Conservation (phyloP, 257 asterid genomes). For the Solanum paucissectum region DNA sequence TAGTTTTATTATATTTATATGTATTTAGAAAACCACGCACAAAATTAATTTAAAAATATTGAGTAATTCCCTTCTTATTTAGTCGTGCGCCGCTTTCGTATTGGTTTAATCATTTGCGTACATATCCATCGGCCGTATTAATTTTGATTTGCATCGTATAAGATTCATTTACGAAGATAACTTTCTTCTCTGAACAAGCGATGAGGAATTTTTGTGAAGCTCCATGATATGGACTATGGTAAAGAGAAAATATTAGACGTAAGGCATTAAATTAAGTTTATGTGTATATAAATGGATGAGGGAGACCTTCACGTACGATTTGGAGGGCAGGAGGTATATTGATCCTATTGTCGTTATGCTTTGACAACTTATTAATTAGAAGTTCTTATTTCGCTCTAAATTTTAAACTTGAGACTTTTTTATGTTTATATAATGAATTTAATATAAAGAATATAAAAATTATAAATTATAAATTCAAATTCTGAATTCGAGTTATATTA, state of each 20-base stretch:
- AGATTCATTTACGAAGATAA: background rate
- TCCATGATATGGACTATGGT: background rate
- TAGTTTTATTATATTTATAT: background rate
- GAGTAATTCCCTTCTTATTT: background rate
- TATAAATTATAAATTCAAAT: background rate
- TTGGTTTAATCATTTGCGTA: background rate
- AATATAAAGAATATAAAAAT: background rate
- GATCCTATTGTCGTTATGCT: background rate
- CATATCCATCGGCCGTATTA: background rate
- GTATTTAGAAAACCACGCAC: background rate
- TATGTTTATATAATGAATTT: background rate
- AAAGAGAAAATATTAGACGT: background rate
- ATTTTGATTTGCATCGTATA: background rate
- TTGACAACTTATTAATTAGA: too few relatives aligned
- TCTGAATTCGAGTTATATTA: background rate
- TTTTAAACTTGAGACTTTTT: background rate
- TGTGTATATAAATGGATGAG: too few relatives aligned
- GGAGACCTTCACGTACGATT: background rate
- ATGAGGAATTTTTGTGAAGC: background rate
- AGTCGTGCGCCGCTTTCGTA: background rate
- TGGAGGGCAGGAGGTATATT: background rate
- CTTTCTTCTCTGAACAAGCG: fast-evolving
- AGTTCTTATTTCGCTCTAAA: background rate
- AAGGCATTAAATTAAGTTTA: background rate
- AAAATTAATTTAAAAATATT: background rate